A percentile compares a stretch with the other conserved stretches of the same genome.
Conservation (phyloP, 306 rosid species). For the Ammopiptanthus mongolicus region DNA sequence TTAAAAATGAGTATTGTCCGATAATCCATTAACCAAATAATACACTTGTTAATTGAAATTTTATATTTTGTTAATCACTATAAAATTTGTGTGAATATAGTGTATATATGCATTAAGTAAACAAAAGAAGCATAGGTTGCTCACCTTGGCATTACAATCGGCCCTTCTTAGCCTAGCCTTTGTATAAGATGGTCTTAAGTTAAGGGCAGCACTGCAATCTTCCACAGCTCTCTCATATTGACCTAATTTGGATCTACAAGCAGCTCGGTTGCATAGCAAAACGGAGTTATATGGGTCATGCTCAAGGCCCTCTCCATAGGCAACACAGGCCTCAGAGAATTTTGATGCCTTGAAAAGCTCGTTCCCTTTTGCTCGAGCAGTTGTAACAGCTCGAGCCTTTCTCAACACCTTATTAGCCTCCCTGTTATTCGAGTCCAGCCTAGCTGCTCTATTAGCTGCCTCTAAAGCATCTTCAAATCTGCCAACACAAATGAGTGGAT, state of each 20-base stretch:
- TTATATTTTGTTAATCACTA: no score
- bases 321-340: slow-evolving; percentile 66
- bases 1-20: no score
- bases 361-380: slow-evolving; percentile 69
- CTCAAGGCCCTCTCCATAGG: slow-evolving; percentile 79
- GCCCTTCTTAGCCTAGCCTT: slow-evolving; percentile 89
- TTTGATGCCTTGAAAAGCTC: slow-evolving; percentile 62
- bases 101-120: background rate
- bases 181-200: slow-evolving; percentile 58
- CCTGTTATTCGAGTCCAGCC: slow-evolving; percentile 59
- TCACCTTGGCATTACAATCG: slow-evolving; percentile 80
- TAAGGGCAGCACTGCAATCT: slow-evolving; percentile 67
- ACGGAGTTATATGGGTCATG: slow-evolving; percentile 61
- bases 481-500: background rate
- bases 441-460: slow-evolving; percentile 50
- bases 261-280: slow-evolving; percentile 75
- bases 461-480: slow-evolving; percentile 81
- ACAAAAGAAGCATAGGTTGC: background rate
- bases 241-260: slow-evolving; percentile 68
- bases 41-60: no score
- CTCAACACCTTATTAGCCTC: slow-evolving; percentile 47
- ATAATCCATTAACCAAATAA: no score
- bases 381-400: slow-evolving; percentile 40
- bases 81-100: no score
- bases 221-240: slow-evolving; percentile 61